Percentiles rank a stretch among this genome's conserved stretches.
These are phyloP conservation scores for Euphorbia lathyris DNA, from an alignment of 345 rosid genomes.

Conservation along the genomic window DNA sequence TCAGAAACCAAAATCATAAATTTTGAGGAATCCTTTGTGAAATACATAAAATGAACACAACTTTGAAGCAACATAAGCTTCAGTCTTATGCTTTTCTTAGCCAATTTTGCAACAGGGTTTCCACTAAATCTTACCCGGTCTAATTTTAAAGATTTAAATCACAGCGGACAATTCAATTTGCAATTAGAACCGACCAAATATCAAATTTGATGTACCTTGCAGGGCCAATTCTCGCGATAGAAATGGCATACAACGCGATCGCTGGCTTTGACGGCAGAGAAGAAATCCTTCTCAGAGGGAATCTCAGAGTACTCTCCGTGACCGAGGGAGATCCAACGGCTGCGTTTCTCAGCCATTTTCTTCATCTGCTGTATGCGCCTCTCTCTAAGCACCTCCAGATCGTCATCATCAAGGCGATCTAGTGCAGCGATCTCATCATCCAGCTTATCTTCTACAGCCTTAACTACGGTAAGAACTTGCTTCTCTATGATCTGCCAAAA, in stretches of 20 bases:
- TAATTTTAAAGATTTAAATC: neutral
- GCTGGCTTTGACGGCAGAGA: conserved; percentile 78
- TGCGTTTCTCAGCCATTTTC: conserved; percentile 88
- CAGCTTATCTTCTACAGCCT: conserved; percentile 83
- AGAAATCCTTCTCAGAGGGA: conserved; percentile 78
- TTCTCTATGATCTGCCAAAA: conserved; percentile 68
- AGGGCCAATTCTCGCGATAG: conserved; percentile 97
- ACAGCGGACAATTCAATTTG: neutral
- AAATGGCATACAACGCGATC: conserved; percentile 96
- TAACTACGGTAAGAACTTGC: conserved; percentile 80
- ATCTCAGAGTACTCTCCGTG: conserved; percentile 93
- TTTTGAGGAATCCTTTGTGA: neutral
- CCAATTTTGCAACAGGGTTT: neutral
- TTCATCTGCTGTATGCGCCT: conserved; percentile 86
- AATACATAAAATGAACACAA: neutral
- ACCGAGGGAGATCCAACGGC: conserved; percentile 93
- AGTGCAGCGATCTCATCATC: conserved; percentile 87
- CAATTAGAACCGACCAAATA: neutral
- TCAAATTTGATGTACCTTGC: conserved; percentile 49
- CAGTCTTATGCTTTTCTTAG: neutral
- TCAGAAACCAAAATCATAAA: neutral
- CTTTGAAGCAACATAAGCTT: neutral
- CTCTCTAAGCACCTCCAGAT: conserved; percentile 77
- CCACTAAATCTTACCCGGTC: neutral
- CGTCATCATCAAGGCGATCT: conserved; percentile 81